Percentiles rank a stretch among this genome's conserved stretches.
Evolutionary conservation across 2,329 filamentous ascomycete genomes (phyloP).

Genomic region (Bipolaris victoriae): DNA sequence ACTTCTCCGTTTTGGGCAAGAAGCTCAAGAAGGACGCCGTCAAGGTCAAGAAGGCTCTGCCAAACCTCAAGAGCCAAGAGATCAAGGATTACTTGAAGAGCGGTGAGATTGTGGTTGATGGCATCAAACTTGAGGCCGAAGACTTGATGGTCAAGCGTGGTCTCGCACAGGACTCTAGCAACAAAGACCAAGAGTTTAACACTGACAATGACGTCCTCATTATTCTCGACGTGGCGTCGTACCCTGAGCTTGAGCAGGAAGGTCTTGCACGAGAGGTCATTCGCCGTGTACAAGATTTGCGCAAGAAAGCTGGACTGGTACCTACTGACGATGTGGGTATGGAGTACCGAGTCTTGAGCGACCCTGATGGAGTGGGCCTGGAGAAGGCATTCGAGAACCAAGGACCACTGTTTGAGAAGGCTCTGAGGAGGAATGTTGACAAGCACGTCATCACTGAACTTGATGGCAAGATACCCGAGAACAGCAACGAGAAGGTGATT

Average conservation of each 20-base stretch:
- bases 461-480: conserved; percentile 63
- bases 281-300: conserved; percentile 86
- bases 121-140: conserved; percentile 79
- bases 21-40: conserved; percentile 95
- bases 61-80: conserved; percentile 76
- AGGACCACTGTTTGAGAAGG: conserved; percentile 73
- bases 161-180: conserved; percentile 73
- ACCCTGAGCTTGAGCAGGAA: conserved; percentile 86
- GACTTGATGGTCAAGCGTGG: conserved; percentile 84
- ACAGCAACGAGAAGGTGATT: conserved; percentile 65
- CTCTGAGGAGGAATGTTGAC: conserved; percentile 76
- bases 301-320: conserved; percentile 91
- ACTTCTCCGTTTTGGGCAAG: conserved; percentile 94
- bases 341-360: conserved; percentile 82
- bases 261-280: conserved; percentile 91
- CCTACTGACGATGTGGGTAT: conserved; percentile 95
- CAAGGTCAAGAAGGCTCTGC: conserved; percentile 89
- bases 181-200: conserved; percentile 81
- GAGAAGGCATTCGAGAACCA: conserved; percentile 73
- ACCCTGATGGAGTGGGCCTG: conserved; percentile 78
- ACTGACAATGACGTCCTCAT: conserved; percentile 89
- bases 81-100: conserved; percentile 78
- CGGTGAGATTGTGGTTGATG: conserved; percentile 80
- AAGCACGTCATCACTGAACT: conserved; percentile 67
- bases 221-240: conserved; percentile 81